Percentiles rank a stretch among this genome's conserved stretches.
Evolutionary conservation across 2,329 filamentous ascomycete genomes (phyloP).

Genomic region (Salinomyces thailandicus): DNA sequence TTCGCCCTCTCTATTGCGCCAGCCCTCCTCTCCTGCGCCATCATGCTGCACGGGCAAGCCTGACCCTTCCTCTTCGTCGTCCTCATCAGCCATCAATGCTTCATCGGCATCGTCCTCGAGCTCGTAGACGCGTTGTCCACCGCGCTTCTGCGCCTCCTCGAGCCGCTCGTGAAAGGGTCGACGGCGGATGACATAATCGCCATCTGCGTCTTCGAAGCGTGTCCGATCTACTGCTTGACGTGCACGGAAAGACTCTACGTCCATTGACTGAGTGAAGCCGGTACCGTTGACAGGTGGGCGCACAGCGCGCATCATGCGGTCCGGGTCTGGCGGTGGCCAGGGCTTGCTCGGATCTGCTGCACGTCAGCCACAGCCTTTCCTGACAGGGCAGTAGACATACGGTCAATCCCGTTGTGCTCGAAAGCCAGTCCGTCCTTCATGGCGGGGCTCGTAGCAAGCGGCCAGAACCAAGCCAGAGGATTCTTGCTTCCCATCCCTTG

Average conservation of each 20-base stretch:
- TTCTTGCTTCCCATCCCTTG: slow-evolving; percentile 66
- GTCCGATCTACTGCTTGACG: slow-evolving; percentile 44
- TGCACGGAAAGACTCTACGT: slow-evolving; percentile 43
- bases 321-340: slow-evolving; percentile 44
- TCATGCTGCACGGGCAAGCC: slow-evolving; percentile 17
- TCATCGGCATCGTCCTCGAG: slow-evolving; percentile 14
- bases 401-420: slow-evolving; percentile 69
- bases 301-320: slow-evolving; percentile 30
- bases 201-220: slow-evolving; percentile 25
- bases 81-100: slow-evolving; percentile 35
- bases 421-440: slow-evolving; percentile 47
- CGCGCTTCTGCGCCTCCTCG: slow-evolving; percentile 14
- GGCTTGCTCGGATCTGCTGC: slow-evolving; percentile 28
- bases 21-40: slow-evolving; percentile 45
- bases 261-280: slow-evolving; percentile 31
- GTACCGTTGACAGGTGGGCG: slow-evolving; percentile 18
- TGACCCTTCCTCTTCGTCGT: slow-evolving; percentile 14
- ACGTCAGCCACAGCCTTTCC: slow-evolving; percentile 12
- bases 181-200: slow-evolving; percentile 27
- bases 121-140: slow-evolving; percentile 9
- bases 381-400: slow-evolving; percentile 28
- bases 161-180: slow-evolving; percentile 34
- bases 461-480: slow-evolving; percentile 57
- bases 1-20: slow-evolving; percentile 69
- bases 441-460: slow-evolving; percentile 46